Evolutionary conservation across 2,329 filamentous ascomycete species (phyloP), one percentile per base, ranked within the genome.

Genomic region (Phaeosphaeria sp.): DNA sequence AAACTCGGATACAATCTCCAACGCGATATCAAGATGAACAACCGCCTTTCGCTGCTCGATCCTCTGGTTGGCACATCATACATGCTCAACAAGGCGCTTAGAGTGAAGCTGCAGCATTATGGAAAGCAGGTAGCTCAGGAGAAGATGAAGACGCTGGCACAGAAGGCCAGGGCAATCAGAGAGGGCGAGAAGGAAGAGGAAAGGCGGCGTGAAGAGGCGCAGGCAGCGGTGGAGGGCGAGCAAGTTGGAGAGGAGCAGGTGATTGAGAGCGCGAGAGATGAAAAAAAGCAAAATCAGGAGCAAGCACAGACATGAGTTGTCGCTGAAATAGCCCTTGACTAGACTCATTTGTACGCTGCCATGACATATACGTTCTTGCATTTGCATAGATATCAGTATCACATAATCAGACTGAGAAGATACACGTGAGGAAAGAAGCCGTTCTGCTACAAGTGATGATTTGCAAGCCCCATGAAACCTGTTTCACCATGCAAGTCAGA

Each of bases 391-490:
- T 13, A 36, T 36, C 6, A 36, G 17, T 8, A 21, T 21, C 42
- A 49, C 27, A 33, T 36, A 6, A 6, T 33, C 27, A n/a, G 30
- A 33, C 15, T 36, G n/a, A 30, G n/a, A 33, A 30, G 25, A 44
- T 39, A 11, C 40, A 13, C 15, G 15, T 20, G 40, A 43, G 40
- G 25, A 39, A 55, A 60, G 59, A 55, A 60, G 59, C 63, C 65
- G 59, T 73, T 68, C 64, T 68, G 65, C 63, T 66, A 67, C 60
- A 63, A 67, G 63, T 65, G 64, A 66, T 72, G 67, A 71, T 71
- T 36, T 67, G 68, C 67, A 68, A 68, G 66, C 67, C 70, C 67
- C 67, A 66, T 69, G 58, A 69, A 72, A 64, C 60, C 71, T 61
- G 57, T 71, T 65, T n/a, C 64, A 70, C 68, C 69, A 60, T 72